phyloP scores from a whole-genome alignment of 192 early-diverging fungal species.

The Gryganskiella cystojenkinii region DNA sequence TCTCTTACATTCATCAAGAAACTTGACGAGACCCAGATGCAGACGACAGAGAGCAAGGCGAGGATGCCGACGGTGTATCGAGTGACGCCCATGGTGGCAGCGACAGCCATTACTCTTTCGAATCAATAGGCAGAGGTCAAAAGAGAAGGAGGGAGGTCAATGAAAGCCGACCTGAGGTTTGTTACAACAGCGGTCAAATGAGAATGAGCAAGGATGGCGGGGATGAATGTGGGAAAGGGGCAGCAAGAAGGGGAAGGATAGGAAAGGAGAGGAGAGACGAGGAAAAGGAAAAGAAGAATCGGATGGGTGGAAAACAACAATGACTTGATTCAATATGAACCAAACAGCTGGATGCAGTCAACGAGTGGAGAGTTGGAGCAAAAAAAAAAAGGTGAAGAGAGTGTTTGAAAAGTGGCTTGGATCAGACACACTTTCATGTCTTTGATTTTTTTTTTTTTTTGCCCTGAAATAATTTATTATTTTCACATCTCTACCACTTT shows the following conservation, averaged over 20 bases:
- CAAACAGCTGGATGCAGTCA: neutral
- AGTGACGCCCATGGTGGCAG: constrained; percentile 17
- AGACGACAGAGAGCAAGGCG: constrained; percentile 73
- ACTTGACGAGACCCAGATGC: constrained; percentile 84
- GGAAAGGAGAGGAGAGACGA: neutral
- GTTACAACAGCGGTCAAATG: neutral
- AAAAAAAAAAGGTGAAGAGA: neutral
- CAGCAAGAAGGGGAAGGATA: neutral
- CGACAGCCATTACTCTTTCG: neutral
- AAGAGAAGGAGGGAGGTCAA: neutral
- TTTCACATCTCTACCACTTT: neutral
- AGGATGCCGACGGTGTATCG: constrained; percentile 73
- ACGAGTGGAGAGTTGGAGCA: no score
- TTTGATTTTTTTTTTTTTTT: neutral
- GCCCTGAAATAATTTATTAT: neutral
- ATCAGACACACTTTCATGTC: neutral
- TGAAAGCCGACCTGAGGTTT: neutral
- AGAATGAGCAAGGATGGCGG: neutral
- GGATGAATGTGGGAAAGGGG: neutral
- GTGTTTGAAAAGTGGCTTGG: neutral
- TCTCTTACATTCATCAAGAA: constrained; percentile 77
- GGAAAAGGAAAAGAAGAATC: neutral
- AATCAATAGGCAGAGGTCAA: neutral
- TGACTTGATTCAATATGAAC: neutral
- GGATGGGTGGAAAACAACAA: neutral